These are phyloP conservation scores for Penicillium verhagenii DNA, from an alignment of 495 filamentous ascomycete species.

Conservation along the genomic window DNA sequence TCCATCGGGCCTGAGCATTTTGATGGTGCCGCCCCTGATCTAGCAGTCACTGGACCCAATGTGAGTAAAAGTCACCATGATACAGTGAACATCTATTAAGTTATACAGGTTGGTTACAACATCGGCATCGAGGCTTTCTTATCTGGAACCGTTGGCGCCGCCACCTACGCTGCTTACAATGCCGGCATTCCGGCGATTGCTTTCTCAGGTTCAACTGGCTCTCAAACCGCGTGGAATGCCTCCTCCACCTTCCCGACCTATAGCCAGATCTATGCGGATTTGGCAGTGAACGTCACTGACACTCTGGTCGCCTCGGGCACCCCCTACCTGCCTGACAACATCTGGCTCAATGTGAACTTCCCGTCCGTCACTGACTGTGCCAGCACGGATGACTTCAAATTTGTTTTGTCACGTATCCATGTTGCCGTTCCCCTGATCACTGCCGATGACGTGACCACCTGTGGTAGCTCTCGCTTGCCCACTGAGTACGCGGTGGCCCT, in stretches of 20 bases:
- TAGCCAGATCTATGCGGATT: conserved; percentile 58
- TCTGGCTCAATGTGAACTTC: conserved; percentile 70
- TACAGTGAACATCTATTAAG: background rate
- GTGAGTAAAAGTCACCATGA: conserved; percentile 16
- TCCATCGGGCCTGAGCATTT: conserved; percentile 52
- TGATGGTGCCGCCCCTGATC: conserved; percentile 44
- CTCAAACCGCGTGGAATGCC: conserved; percentile 52
- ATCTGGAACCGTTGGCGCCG: conserved; percentile 64
- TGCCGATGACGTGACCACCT: conserved; percentile 53
- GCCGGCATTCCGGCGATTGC: conserved; percentile 61
- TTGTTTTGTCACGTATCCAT: conserved; percentile 60
- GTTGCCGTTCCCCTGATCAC: conserved; percentile 47
- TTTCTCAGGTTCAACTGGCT: conserved; percentile 55
- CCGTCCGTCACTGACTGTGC: conserved; percentile 51
- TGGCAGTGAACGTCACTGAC: conserved; percentile 57
- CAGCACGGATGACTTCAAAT: conserved; percentile 51
- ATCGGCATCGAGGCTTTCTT: conserved; percentile 50
- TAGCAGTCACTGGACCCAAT: conserved; percentile 65
- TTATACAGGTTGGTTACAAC: conserved; percentile 47
- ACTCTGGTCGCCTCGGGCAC: conserved; percentile 50
- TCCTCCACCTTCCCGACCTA: conserved; percentile 41
- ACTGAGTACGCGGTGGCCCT: conserved; percentile 52
- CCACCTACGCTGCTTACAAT: conserved; percentile 54
- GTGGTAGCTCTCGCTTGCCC: conserved; percentile 54
- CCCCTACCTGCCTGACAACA: conserved; percentile 57